phyloP scores from a whole-genome alignment of 83 land plant species.

The Picea abies region DNA sequence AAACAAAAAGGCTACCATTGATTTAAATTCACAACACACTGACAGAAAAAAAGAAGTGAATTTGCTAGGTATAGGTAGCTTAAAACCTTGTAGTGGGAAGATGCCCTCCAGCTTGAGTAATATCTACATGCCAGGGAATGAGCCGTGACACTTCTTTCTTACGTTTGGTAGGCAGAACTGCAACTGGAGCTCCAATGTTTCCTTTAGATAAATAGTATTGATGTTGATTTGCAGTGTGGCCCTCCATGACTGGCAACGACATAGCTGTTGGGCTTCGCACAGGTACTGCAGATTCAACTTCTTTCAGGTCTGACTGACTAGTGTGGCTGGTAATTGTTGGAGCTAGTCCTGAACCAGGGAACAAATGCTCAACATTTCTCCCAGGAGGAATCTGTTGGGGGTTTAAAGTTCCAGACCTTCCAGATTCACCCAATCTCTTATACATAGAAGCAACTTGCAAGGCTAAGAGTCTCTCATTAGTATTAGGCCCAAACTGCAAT shows the following conservation, averaged over 20 bases:
- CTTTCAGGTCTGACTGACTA: conserved; percentile 13
- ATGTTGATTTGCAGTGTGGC: not conserved
- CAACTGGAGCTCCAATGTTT: conserved; percentile 7
- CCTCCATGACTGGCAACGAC: not conserved
- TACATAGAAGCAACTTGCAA: conserved; percentile 9
- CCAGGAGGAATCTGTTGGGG: conserved; percentile 31
- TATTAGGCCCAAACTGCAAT: conserved; percentile 44
- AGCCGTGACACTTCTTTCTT: conserved; percentile 30
- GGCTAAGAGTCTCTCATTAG: conserved; percentile 35
- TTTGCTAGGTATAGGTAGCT: not conserved
- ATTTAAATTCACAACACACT: not conserved
- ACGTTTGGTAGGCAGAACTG: conserved; percentile 42
- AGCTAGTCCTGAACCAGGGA: conserved; percentile 1
- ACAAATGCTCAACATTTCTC: conserved; percentile 22
- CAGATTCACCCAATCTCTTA: conserved; percentile 29
- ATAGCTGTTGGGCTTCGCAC: not conserved
- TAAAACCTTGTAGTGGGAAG: conserved; percentile 47
- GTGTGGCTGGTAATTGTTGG: not conserved
- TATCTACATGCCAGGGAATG: conserved; percentile 56
- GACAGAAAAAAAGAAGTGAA: not conserved
- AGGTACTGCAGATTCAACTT: conserved; percentile 7
- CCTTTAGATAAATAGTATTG: conserved; percentile 11
- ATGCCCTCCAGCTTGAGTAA: conserved; percentile 21
- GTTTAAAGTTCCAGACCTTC: not conserved
- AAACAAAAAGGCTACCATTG: not conserved